Conservation (phyloP, 768 basidiomycete genomes). For the Cubamyces lactineus region DNA sequence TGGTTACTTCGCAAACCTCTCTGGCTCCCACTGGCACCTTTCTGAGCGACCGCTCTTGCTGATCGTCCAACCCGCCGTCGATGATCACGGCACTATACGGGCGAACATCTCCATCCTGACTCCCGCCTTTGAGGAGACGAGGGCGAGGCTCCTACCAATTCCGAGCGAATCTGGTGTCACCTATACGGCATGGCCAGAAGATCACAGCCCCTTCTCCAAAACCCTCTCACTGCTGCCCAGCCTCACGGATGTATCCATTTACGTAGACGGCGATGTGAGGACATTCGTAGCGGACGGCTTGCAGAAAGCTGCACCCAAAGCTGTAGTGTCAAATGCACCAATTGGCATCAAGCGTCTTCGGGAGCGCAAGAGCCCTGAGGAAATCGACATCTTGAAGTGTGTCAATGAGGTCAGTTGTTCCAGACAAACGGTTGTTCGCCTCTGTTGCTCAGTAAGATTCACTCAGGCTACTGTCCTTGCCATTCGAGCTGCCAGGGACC, state of each 20-base stretch:
- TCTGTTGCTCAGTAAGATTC: neutral
- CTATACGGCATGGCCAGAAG: constrained; percentile 68
- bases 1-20: constrained; percentile 74
- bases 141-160: constrained; percentile 63
- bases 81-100: constrained; percentile 31
- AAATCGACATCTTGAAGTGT: constrained; percentile 73
- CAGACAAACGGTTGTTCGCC: neutral
- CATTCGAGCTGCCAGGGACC: constrained; percentile 63
- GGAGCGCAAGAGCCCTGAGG: constrained; percentile 73
- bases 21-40: constrained; percentile 60
- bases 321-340: constrained; percentile 53
- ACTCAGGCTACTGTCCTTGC: constrained; percentile 74
- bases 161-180: constrained; percentile 45
- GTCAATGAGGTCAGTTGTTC: constrained; percentile 67
- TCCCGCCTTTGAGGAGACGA: constrained; percentile 74
- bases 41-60: constrained; percentile 82
- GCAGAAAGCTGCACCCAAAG: constrained; percentile 44
- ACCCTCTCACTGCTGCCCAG: constrained; percentile 40
- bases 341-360: constrained; percentile 59
- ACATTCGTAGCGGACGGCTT: constrained; percentile 71
- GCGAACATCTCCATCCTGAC: constrained; percentile 64
- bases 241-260: constrained; percentile 44
- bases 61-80: constrained; percentile 52
- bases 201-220: constrained; percentile 64
- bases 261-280: constrained; percentile 62